phyloP scores from a whole-genome alignment of 2,329 filamentous ascomycete species.

The Rhexocercosporidium sp. region DNA sequence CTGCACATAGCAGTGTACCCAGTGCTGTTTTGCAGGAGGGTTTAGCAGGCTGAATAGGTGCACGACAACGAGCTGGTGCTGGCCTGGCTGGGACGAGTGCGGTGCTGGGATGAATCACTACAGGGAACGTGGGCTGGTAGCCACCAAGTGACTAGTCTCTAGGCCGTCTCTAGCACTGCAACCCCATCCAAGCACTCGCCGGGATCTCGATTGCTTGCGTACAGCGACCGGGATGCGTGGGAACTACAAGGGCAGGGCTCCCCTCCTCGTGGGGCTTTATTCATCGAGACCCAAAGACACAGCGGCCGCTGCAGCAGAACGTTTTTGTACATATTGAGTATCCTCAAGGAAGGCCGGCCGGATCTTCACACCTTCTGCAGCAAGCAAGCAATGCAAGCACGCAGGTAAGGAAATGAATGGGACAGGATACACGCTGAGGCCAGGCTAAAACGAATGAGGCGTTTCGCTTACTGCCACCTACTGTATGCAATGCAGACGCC shows the following conservation, averaged over 20 bases:
- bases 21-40: background rate
- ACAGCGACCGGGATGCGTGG: background rate
- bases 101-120: background rate
- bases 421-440: background rate
- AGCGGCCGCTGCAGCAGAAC: constrained; percentile 27
- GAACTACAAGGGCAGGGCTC: background rate
- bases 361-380: constrained; percentile 25
- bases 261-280: constrained; percentile 10
- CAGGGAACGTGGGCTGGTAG: background rate
- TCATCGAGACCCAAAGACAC: background rate
- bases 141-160: background rate
- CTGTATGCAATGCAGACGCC: constrained; percentile 2
- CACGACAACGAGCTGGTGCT: background rate
- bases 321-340: constrained; percentile 24
- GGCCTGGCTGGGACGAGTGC: background rate
- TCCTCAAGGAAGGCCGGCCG: constrained; percentile 11
- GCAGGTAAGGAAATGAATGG: no score
- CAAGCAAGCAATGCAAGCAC: background rate
- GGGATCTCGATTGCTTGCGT: constrained; percentile 1
- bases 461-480: constrained; percentile 5
- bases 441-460: constrained; percentile 10
- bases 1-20: background rate
- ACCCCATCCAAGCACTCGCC: constrained; percentile 3
- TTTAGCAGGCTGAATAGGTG: constrained; percentile 8
- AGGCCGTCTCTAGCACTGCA: background rate